phyloP scores from a whole-genome alignment of 2,329 filamentous ascomycete species.

The Alternaria sp. region DNA sequence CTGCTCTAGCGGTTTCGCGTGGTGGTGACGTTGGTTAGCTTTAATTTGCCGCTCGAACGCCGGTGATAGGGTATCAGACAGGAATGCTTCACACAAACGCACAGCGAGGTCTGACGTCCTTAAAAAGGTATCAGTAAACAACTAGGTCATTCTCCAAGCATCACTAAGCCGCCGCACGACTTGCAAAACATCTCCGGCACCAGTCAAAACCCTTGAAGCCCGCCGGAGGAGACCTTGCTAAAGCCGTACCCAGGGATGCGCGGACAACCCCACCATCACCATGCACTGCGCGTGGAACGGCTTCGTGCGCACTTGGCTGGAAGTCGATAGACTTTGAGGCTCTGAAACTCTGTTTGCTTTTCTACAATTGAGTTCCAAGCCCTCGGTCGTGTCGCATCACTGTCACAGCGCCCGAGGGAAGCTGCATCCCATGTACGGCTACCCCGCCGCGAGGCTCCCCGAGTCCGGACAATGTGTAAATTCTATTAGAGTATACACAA shows the following conservation, averaged over 20 bases:
- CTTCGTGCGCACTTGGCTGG: conserved; percentile 8
- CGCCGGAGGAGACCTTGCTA: conserved; percentile 43
- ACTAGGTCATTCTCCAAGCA: conserved; percentile 38
- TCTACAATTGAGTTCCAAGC: conserved; percentile 6
- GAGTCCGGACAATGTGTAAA: conserved; percentile 29
- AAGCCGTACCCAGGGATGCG: conserved; percentile 33
- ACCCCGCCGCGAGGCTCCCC: conserved; percentile 33
- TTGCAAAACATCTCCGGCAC: conserved; percentile 47
- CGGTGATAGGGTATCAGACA: conserved; percentile 28
- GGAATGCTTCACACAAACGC: conserved; percentile 26
- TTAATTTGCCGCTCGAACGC: conserved; percentile 32
- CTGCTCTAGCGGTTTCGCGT: conserved; percentile 39
- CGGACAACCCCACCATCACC: conserved; percentile 40
- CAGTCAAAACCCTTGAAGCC: conserved; percentile 29
- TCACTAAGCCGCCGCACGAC: conserved; percentile 46
- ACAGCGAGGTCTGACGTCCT: conserved; percentile 29
- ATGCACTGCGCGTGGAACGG: conserved; percentile 10
- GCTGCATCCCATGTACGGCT: conserved; percentile 20
- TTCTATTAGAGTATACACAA: conserved; percentile 26
- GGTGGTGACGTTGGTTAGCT: conserved; percentile 42
- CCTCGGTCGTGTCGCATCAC: conserved; percentile 25
- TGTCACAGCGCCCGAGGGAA: conserved; percentile 25
- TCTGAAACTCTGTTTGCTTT: conserved; percentile 3
- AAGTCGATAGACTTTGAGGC: conserved; percentile 1
- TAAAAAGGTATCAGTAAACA: conserved; percentile 31